Evolutionary conservation across 352 stramenopile species (phyloP).

Genomic region (Globisporangium solare): DNA sequence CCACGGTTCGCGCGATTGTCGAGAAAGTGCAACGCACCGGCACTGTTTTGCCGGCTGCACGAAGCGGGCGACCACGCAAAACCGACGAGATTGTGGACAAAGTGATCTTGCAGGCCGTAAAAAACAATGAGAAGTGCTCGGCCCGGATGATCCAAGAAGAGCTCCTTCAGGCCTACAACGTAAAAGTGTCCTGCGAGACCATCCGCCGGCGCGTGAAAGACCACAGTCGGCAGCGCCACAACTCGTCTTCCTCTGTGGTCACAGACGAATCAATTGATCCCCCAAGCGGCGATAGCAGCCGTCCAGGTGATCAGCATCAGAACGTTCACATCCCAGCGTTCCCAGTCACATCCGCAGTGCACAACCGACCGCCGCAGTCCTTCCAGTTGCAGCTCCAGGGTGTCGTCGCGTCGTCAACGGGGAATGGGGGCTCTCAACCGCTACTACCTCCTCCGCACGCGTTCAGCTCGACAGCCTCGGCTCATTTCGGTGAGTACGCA

Average conservation of each 20-base stretch:
- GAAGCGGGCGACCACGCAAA: conserved; percentile 56
- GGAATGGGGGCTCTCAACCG: too few relatives aligned
- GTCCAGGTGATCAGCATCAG: too few relatives aligned
- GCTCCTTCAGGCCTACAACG: conserved; percentile 33
- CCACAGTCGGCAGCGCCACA: conserved; percentile 31
- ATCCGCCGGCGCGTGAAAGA: conserved; percentile 65
- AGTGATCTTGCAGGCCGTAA: conserved; percentile 58
- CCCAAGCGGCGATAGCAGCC: too few relatives aligned
- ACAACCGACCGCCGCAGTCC: neutral
- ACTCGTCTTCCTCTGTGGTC: neutral
- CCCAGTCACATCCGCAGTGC: too few relatives aligned
- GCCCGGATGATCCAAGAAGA: conserved; percentile 57
- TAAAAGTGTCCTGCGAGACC: conserved; percentile 65
- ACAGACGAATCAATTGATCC: neutral
- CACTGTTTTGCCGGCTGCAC: conserved; percentile 35
- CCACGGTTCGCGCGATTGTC: conserved; percentile 67
- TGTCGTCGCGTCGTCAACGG: neutral
- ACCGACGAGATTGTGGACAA: conserved; percentile 61
- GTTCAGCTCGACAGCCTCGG: neutral
- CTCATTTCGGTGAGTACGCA: too few relatives aligned
- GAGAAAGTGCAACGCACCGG: conserved; percentile 58
- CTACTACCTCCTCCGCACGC: neutral
- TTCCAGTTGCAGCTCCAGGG: conserved; percentile 12
- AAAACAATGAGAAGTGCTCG: conserved; percentile 51
- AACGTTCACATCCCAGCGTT: too few relatives aligned